A percentile compares a stretch with the other conserved stretches of the same genome.
phyloP scores from a whole-genome alignment of 116 monocot species.

The Cymodocea nodosa region DNA sequence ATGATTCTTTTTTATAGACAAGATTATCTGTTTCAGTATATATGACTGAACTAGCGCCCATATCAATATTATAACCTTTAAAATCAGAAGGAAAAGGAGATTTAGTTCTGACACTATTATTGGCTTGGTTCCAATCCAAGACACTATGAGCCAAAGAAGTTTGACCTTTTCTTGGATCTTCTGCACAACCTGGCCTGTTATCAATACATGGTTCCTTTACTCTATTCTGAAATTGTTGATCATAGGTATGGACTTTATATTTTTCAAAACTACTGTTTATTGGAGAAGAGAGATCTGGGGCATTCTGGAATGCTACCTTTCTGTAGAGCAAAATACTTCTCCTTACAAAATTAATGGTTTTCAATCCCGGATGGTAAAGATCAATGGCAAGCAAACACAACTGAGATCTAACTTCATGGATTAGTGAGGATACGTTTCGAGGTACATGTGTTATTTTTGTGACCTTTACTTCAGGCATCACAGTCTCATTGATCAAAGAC shows the following conservation, averaged over 20 bases:
- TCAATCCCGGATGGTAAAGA: not conserved
- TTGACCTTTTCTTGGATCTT: not conserved
- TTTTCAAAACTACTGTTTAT: not conserved
- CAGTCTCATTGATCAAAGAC: not conserved
- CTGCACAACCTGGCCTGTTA: not conserved
- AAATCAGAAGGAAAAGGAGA: not conserved
- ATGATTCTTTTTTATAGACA: not conserved
- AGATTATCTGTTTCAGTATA: not conserved
- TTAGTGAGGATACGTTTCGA: not conserved
- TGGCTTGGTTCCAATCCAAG: not conserved
- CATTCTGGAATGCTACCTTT: not conserved
- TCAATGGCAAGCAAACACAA: conserved; percentile 6
- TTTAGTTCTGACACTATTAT: not conserved
- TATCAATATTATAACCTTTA: not conserved
- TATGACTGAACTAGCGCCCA: not conserved
- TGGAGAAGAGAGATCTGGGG: not conserved
- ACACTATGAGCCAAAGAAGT: not conserved
- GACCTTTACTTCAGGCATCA: not conserved
- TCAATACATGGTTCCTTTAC: not conserved
- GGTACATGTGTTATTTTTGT: not conserved
- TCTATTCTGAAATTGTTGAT: not conserved
- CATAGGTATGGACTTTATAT: too few species aligned
- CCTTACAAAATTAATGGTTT: not conserved
- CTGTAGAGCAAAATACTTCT: not conserved
- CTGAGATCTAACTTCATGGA: not conserved